A percentile compares a stretch with the other conserved stretches of the same genome.
Evolutionary conservation across 1,139 yeast species (phyloP).

Genomic region (Pichia sp.): DNA sequence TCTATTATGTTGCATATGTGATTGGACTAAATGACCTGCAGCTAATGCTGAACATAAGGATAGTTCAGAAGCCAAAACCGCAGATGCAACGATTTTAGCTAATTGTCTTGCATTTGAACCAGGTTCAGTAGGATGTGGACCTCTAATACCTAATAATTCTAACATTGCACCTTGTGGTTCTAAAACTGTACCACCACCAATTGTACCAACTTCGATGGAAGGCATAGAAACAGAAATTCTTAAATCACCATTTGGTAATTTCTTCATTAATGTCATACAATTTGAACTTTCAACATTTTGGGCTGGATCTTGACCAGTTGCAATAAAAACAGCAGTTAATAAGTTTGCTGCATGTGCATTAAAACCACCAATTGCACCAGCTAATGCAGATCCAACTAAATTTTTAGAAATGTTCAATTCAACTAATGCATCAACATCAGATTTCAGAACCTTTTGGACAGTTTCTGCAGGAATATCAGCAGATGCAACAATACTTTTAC

Average conservation of each 20-base stretch:
- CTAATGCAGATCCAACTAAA: slow-evolving; percentile 95
- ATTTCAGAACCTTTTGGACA: slow-evolving; percentile 76
- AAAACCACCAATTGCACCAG: slow-evolving; percentile 96
- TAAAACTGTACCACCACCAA: slow-evolving; percentile 97
- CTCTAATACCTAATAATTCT: slow-evolving; percentile 88
- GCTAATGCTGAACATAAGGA: slow-evolving; percentile 93
- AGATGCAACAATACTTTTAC: slow-evolving; percentile 97
- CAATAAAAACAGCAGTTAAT: slow-evolving; percentile 88
- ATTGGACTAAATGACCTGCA: slow-evolving; percentile 96
- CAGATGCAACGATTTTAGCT: slow-evolving; percentile 91
- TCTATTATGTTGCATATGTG: slow-evolving; percentile 96
- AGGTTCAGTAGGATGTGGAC: slow-evolving; percentile 90
- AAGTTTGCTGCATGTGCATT: slow-evolving; percentile 97
- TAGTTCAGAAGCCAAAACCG: slow-evolving; percentile 93
- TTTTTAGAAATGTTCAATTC: slow-evolving; percentile 85
- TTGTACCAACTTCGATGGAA: slow-evolving; percentile 96
- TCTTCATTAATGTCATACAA: slow-evolving; percentile 93
- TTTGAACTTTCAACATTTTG: slow-evolving; percentile 96
- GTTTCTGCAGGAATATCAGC: slow-evolving; percentile 80
- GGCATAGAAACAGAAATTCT: slow-evolving; percentile 97
- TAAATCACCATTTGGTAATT: slow-evolving; percentile 67
- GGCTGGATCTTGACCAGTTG: slow-evolving; percentile 98
- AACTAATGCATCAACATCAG: slow-evolving; percentile 87
- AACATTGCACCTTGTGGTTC: slow-evolving; percentile 98
- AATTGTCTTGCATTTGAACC: slow-evolving; percentile 93